Evolutionary conservation across 352 stramenopile species (phyloP).

Genomic region (Phytophthora macrochlamydospora): DNA sequence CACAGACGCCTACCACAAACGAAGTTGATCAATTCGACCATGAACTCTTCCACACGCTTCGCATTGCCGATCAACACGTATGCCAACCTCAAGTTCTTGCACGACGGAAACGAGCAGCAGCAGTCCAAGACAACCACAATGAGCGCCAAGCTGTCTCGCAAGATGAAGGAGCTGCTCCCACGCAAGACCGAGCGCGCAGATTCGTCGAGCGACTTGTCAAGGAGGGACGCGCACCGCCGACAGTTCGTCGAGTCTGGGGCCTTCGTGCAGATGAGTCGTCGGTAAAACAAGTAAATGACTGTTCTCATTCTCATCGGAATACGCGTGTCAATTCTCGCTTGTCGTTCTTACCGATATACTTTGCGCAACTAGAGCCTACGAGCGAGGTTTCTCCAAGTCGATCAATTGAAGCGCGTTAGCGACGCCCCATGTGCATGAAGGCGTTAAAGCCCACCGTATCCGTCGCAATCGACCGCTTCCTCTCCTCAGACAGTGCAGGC

Average conservation of each 20-base stretch:
- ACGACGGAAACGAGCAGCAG: constrained; percentile 1
- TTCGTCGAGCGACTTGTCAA: background rate
- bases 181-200: constrained; percentile 1
- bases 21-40: background rate
- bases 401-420: background rate
- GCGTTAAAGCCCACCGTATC: constrained; percentile 1
- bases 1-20: constrained; percentile 27
- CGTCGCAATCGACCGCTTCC: background rate
- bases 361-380: no score
- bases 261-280: constrained; percentile 13
- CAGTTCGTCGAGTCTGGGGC: constrained; percentile 3
- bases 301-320: background rate
- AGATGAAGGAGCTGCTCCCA: constrained; percentile 12
- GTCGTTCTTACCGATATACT: no score
- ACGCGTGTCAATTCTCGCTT: background rate
- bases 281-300: background rate
- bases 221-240: constrained; percentile 2
- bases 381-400: background rate
- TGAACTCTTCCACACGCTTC: constrained; percentile 30
- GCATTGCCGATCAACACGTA: constrained; percentile 18
- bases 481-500: background rate
- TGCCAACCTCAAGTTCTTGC: constrained; percentile 16
- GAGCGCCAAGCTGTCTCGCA: constrained; percentile 1
- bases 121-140: background rate
- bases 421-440: constrained; percentile 3